Evolutionary conservation across 129 eudicot genomes (phyloP).

Genomic region (Pittosporum tobira): DNA sequence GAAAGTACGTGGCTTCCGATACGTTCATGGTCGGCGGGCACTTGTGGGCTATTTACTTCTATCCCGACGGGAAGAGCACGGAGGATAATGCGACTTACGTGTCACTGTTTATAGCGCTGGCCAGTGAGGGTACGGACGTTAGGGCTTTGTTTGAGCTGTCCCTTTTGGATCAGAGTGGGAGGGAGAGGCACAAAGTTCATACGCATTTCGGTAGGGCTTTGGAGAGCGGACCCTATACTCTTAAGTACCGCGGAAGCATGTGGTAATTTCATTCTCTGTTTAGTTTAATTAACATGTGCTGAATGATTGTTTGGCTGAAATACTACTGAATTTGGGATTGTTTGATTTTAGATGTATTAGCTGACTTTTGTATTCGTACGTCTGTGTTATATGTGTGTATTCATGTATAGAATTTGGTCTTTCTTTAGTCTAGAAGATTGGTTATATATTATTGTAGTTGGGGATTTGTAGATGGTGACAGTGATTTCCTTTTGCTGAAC

Average conservation of each 20-base stretch:
- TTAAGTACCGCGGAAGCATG: conserved; percentile 48
- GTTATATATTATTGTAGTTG: too few relatives aligned
- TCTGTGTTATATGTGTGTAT: too few relatives aligned
- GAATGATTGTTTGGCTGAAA: too few relatives aligned
- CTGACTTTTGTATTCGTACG: too few relatives aligned
- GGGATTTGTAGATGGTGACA: too few relatives aligned
- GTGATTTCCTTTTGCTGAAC: too few relatives aligned
- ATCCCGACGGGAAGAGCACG: conserved; percentile 42
- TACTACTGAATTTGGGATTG: too few relatives aligned
- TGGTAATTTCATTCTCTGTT: conserved; percentile 22
- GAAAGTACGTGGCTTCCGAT: conserved; percentile 35
- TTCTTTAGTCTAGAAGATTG: too few relatives aligned
- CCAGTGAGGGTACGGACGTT: conserved; percentile 40
- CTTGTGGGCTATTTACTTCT: conserved; percentile 40
- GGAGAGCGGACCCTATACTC: conserved; percentile 42
- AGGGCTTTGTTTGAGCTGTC: conserved; percentile 46
- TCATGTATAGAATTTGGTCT: too few relatives aligned
- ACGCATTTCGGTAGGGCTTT: conserved; percentile 35
- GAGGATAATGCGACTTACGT: conserved; percentile 41
- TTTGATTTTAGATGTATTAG: too few relatives aligned
- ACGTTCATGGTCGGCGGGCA: conserved; percentile 40
- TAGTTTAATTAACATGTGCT: too few relatives aligned
- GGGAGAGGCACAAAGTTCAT: conserved; percentile 37
- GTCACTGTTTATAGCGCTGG: conserved; percentile 38
- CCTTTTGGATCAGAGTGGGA: conserved; percentile 45